phyloP scores from a whole-genome alignment of 2,329 filamentous ascomycete genomes.

The Cladophialophora yegresii region DNA sequence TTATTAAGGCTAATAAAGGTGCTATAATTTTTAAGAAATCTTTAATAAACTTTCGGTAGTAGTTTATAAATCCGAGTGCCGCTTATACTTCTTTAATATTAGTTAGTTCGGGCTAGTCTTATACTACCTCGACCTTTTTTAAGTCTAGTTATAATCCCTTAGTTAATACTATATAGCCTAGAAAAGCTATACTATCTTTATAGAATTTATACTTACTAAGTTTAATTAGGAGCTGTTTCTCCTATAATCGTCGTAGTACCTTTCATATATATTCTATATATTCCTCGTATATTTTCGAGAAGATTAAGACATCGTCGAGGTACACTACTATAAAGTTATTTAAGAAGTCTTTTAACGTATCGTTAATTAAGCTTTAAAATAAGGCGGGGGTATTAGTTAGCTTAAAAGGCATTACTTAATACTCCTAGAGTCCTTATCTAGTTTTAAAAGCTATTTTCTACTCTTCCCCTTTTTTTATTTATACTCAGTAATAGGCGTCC shows the following conservation, averaged over 20 bases:
- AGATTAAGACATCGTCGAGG: too few relatives aligned
- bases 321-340: too few relatives aligned
- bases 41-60: slow-evolving; percentile 6
- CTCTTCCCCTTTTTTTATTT: too few relatives aligned
- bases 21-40: background rate
- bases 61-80: background rate
- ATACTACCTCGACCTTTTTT: background rate
- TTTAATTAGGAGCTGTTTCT: background rate
- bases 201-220: background rate
- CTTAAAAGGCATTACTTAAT: too few relatives aligned
- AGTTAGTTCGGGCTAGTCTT: background rate
- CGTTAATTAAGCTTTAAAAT: too few relatives aligned
- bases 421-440: too few relatives aligned
- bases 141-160: background rate
- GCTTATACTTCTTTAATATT: slow-evolving; percentile 4
- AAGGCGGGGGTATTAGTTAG: too few relatives aligned
- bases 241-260: background rate
- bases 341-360: too few relatives aligned
- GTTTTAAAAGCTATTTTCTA: too few relatives aligned
- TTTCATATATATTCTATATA: too few relatives aligned
- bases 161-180: background rate
- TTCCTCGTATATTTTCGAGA: too few relatives aligned
- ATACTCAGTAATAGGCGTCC: too few relatives aligned
- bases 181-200: background rate
- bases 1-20: background rate